Evolutionary conservation across 176 grass and related monocot species (phyloP).

Genomic region (Elaeis guineensis): DNA sequence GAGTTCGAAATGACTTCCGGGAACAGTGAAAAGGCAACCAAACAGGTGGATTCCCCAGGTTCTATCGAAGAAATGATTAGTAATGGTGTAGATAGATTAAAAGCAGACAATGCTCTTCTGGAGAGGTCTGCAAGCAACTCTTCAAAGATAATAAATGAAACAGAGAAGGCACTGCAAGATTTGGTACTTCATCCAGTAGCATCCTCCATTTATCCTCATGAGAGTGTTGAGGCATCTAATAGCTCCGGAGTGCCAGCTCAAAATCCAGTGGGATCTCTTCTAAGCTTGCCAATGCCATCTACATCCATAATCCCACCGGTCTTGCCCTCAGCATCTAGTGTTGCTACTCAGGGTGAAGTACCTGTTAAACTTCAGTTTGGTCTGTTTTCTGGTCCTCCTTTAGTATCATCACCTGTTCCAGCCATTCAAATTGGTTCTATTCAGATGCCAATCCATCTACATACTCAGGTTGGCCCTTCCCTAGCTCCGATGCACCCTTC

Average conservation of each 20-base stretch:
- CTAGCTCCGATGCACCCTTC: constrained; percentile 51
- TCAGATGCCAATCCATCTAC: constrained; percentile 94
- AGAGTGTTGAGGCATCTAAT: constrained; percentile 28
- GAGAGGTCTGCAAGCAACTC: constrained; percentile 19
- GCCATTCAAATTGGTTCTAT: constrained; percentile 99
- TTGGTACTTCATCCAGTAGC: constrained; percentile 47
- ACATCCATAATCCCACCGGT: constrained; percentile 26
- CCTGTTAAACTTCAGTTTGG: constrained; percentile 80
- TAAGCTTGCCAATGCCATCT: constrained; percentile 48
- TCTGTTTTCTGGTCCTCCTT: constrained; percentile 85
- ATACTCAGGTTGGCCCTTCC: constrained; percentile 53
- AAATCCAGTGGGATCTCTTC: constrained; percentile 10
- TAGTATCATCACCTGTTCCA: constrained; percentile 78
- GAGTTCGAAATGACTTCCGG: constrained; percentile 48
- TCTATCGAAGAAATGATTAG: constrained; percentile 29
- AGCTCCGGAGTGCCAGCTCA: constrained; percentile 14
- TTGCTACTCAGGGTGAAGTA: constrained; percentile 43
- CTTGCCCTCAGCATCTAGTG: constrained; percentile 21
- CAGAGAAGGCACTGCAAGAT: constrained; percentile 46
- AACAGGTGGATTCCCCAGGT: constrained; percentile 18
- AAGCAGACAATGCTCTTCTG: not conserved
- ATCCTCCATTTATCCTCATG: constrained; percentile 15
- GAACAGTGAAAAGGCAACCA: constrained; percentile 38
- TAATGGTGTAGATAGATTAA: constrained; percentile 13
- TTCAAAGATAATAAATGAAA: constrained; percentile 32